These are phyloP conservation scores for Aspergillus piperis DNA, from an alignment of 2,329 filamentous ascomycete species.

Conservation along the genomic window DNA sequence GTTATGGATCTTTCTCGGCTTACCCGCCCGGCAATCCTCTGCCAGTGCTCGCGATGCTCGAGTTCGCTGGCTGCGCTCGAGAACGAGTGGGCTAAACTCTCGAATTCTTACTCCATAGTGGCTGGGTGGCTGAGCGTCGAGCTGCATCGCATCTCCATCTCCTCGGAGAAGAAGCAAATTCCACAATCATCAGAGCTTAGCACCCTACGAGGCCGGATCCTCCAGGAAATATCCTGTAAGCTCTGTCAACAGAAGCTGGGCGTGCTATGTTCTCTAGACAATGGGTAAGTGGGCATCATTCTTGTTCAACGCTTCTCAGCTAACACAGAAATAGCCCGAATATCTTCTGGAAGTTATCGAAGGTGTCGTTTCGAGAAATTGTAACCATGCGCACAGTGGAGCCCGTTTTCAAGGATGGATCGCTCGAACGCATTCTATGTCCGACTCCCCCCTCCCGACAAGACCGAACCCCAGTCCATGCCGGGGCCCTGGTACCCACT, in stretches of 20 bases:
- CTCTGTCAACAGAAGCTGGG: conserved; percentile 43
- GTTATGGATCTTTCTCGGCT: conserved; percentile 41
- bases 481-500: conserved; percentile 29
- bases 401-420: conserved; percentile 37
- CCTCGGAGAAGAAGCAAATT: conserved; percentile 38
- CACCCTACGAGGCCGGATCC: conserved; percentile 36
- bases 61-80: conserved; percentile 44
- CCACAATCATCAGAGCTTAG: conserved; percentile 39
- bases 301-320: background rate
- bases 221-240: conserved; percentile 41
- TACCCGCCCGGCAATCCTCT: conserved; percentile 40
- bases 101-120: conserved; percentile 38
- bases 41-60: conserved; percentile 42
- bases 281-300: conserved; percentile 34
- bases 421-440: conserved; percentile 33
- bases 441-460: conserved; percentile 24
- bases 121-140: conserved; percentile 43
- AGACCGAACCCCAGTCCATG: conserved; percentile 19
- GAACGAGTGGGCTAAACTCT: conserved; percentile 45
- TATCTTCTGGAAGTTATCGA: conserved; percentile 44
- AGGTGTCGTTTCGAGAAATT: conserved; percentile 42
- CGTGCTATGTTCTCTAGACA: conserved; percentile 36
- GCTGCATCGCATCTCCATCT: conserved; percentile 40
- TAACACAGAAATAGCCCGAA: conserved; percentile 31
- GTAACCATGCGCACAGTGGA: conserved; percentile 43